Evolutionary conservation across 176 grass and related monocot genomes (phyloP), one percentile per base, ranked within the genome.

Genomic region (Triticum turgidum): DNA sequence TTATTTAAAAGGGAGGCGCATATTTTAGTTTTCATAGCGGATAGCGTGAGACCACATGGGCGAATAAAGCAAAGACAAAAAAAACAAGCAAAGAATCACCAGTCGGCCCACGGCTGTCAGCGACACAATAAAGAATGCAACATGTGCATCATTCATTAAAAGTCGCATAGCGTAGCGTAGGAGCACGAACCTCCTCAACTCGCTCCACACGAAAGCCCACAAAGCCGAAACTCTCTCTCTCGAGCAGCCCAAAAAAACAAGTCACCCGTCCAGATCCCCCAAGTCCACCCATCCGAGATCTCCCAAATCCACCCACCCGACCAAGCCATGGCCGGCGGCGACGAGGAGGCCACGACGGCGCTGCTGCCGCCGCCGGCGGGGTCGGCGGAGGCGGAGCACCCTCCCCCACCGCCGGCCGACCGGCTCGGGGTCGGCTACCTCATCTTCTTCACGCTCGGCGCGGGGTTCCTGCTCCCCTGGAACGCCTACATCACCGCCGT

Each of bases 401-500:
- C 20, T 4, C 33, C 20, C 5, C 33, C 78, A 4, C 47, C 89
- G 20, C 96, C 93, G 2, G 44, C 11, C 25, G 96, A 98, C 87
- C 22, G 65, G 3, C 80, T 98, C 69, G 77, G 79, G 5, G 5
- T 91, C 3, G 96, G 84, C 1, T 98, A 98, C 94, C 68, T 87
- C 74, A 64, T 98, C 75, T 96, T 91, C 92, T 96, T 98, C 90
- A 92, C 76, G 1, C 88, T 98, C n/a, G 97, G 97, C 8, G 59
- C 88, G 0, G 97, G 97, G 15, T 98, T 89, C 88, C 97, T 98
- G 29, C 35, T 98, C 69, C 97, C 97, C 4, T 98, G 97, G 97
- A 96, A 98, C 92, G 88, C 97, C 81, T 98, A 87, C 97, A 98
- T 98, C 86, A 98, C 97, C 65, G 93, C 97, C 86, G 97, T 98